Conservation (phyloP, 805 yeast species). For the Cephaloascus albidus region DNA sequence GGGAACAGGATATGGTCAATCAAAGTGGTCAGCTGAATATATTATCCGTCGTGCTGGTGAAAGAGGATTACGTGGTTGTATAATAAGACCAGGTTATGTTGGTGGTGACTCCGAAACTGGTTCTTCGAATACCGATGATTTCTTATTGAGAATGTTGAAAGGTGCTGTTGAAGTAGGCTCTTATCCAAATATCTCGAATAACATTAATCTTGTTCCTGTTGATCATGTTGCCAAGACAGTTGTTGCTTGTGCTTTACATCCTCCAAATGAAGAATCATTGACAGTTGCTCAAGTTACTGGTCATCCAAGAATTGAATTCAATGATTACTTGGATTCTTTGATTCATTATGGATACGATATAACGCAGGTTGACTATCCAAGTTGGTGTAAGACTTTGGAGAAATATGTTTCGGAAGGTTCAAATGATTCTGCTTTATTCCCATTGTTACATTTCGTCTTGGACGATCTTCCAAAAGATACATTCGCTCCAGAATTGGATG, state of each 20-base stretch:
- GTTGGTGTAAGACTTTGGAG: slow-evolving; percentile 76
- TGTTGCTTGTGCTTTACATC: slow-evolving; percentile 73
- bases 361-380: slow-evolving; percentile 51
- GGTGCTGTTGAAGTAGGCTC: slow-evolving; percentile 85
- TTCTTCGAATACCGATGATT: slow-evolving; percentile 92
- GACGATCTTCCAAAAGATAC: slow-evolving; percentile 88
- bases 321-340: slow-evolving; percentile 61
- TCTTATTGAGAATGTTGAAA: slow-evolving; percentile 87
- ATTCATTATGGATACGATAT: slow-evolving; percentile 66
- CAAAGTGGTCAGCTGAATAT: slow-evolving; percentile 96
- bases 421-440: slow-evolving; percentile 82
- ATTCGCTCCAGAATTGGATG: slow-evolving; percentile 93
- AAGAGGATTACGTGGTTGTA: slow-evolving; percentile 78
- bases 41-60: slow-evolving; percentile 82
- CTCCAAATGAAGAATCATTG: slow-evolving; percentile 44
- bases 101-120: slow-evolving; percentile 83
- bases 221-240: slow-evolving; percentile 95
- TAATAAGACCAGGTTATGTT: slow-evolving; percentile 93
- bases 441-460: slow-evolving; percentile 86
- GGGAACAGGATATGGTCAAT: slow-evolving; percentile 93
- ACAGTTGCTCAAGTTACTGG: slow-evolving; percentile 95
- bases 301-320: slow-evolving; percentile 84
- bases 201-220: slow-evolving; percentile 94
- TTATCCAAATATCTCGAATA: slow-evolving; percentile 78
- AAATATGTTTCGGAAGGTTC: slow-evolving; percentile 64